Evolutionary conservation across 805 yeast species (phyloP).

Genomic region (Teunomyces atbi): DNA sequence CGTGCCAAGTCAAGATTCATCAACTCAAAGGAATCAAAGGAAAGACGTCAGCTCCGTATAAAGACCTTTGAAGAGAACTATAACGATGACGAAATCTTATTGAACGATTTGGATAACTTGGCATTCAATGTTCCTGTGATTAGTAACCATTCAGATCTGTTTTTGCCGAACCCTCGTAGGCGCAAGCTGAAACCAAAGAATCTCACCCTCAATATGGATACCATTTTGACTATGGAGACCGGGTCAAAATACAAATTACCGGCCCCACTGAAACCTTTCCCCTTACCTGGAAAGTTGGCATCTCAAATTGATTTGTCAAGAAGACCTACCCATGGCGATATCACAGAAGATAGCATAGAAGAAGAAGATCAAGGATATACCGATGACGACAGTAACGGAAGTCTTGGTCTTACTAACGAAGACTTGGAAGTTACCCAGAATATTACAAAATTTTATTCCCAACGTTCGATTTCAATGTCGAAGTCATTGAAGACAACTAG

Average conservation of each 20-base stretch:
- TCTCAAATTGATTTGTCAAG: constrained; percentile 9
- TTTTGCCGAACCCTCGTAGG: constrained; percentile 11
- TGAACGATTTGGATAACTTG: constrained; percentile 34
- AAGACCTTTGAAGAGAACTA: constrained; percentile 42
- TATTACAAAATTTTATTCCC: constrained; percentile 35
- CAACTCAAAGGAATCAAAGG: constrained; percentile 37
- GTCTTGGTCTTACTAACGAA: constrained; percentile 14
- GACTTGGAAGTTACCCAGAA: constrained; percentile 36
- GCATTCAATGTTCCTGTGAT: constrained; percentile 46
- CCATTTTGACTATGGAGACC: constrained; percentile 18
- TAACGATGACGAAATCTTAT: constrained; percentile 38
- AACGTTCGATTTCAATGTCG: constrained; percentile 34
- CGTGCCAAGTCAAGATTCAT: constrained; percentile 36
- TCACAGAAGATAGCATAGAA: constrained; percentile 14
- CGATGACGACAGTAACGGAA: constrained; percentile 12
- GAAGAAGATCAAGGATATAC: constrained; percentile 15
- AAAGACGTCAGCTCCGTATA: constrained; percentile 35
- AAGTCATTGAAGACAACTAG: constrained; percentile 31
- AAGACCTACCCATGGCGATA: constrained; percentile 7
- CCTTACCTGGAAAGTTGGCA: constrained; percentile 28
- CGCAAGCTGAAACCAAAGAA: background rate
- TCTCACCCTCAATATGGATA: constrained; percentile 5
- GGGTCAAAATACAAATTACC: constrained; percentile 22
- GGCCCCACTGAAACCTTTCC: constrained; percentile 20
- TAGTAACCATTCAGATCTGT: constrained; percentile 33